These are phyloP conservation scores for Ceratocystis alfenasii DNA, from an alignment of 2,329 filamentous ascomycete species.

Conservation along the genomic window DNA sequence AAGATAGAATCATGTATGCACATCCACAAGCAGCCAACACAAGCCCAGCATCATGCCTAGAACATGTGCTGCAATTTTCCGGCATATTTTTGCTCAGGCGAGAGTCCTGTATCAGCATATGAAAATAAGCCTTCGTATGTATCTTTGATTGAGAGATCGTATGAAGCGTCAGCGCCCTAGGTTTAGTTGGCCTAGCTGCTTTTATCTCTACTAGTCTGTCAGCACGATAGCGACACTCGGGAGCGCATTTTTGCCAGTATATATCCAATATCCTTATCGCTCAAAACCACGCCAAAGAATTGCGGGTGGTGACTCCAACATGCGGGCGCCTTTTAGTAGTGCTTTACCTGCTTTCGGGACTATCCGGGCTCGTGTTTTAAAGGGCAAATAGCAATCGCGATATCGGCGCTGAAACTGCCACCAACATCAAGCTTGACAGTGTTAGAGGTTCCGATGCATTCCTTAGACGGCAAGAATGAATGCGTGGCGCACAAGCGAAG, in stretches of 20 bases:
- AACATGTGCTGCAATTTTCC: too few species aligned
- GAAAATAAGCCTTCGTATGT: too few species aligned
- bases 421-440: background rate
- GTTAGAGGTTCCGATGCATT: too few species aligned
- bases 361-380: too few species aligned
- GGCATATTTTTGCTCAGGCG: too few species aligned
- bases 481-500: background rate
- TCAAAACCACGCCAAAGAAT: background rate
- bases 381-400: background rate
- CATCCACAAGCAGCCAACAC: too few species aligned
- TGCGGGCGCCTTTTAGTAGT: background rate
- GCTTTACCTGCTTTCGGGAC: background rate
- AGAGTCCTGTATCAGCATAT: too few species aligned
- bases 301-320: background rate
- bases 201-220: background rate
- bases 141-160: too few species aligned
- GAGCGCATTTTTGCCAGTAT: background rate
- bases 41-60: too few species aligned
- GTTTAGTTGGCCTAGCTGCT: background rate
- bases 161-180: too few species aligned
- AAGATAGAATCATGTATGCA: background rate
- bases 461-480: background rate
- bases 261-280: background rate
- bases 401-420: background rate
- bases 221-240: background rate